Conservation (phyloP, 345 rosid genomes). For the Capsella bursapastoris region DNA sequence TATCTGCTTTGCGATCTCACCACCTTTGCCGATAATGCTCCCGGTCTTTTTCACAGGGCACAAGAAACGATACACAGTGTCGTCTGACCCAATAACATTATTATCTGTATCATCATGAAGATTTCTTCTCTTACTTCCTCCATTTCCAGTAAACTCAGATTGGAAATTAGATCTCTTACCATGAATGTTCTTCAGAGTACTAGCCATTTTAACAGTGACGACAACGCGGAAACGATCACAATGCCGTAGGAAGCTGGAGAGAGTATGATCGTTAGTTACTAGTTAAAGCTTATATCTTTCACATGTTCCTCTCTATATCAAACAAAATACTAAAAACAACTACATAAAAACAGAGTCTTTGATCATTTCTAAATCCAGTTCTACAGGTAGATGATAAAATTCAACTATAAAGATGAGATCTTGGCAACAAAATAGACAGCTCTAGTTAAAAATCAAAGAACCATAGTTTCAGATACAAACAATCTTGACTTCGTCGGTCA, state of each 20-base stretch:
- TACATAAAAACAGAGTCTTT: conserved; percentile 21
- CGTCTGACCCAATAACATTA: conserved; percentile 58
- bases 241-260: conserved; percentile 12
- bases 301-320: neutral
- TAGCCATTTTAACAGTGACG: conserved; percentile 52
- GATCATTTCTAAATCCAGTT: neutral
- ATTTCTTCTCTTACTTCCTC: conserved; percentile 64
- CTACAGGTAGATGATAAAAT: neutral
- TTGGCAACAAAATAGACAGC: neutral
- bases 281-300: conserved; percentile 12
- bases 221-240: neutral
- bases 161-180: conserved; percentile 71
- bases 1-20: conserved; percentile 70
- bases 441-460: neutral
- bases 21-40: conserved; percentile 78
- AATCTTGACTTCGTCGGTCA: conserved; percentile 39
- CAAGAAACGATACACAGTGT: conserved; percentile 68
- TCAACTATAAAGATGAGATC: conserved; percentile 26
- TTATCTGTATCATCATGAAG: conserved; percentile 64
- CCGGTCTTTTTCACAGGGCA: conserved; percentile 69
- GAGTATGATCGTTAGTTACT: neutral
- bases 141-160: conserved; percentile 51
- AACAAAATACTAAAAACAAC: neutral
- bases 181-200: conserved; percentile 54
- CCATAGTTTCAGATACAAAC: neutral